Evolutionary conservation across 352 stramenopile species (phyloP).

Genomic region (Phytopythium boreale): DNA sequence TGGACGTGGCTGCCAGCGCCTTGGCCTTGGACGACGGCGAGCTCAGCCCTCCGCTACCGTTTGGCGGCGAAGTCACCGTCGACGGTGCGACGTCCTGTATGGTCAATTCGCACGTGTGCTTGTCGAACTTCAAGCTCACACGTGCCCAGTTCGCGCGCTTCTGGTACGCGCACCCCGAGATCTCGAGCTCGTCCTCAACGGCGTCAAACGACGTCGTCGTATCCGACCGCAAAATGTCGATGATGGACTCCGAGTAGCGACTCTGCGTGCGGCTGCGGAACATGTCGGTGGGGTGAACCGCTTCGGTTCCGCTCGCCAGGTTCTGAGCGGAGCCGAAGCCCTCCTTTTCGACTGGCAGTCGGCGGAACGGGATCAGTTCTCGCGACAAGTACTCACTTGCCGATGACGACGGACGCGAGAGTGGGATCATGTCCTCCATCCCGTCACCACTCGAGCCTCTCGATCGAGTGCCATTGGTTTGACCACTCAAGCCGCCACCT

Average conservation of each 20-base stretch:
- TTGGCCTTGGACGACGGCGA: conserved; percentile 18
- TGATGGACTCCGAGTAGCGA: conserved; percentile 68
- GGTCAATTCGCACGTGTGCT: conserved; percentile 48
- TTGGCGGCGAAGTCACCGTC: conserved; percentile 16
- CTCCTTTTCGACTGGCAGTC: conserved; percentile 69
- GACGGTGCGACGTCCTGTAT: conserved; percentile 34
- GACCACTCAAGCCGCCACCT: conserved; percentile 6
- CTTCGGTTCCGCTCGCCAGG: conserved; percentile 46
- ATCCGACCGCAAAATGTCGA: conserved; percentile 62
- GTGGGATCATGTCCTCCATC: conserved; percentile 47
- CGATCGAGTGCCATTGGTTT: conserved; percentile 8
- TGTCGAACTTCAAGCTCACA: conserved; percentile 68
- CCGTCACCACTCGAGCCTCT: conserved; percentile 30
- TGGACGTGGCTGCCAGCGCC: conserved; percentile 9
- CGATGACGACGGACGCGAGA: conserved; percentile 54
- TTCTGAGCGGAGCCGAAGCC: conserved; percentile 65
- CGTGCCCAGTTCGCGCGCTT: conserved; percentile 76
- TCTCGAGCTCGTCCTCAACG: conserved; percentile 46
- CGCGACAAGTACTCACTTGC: conserved; percentile 62
- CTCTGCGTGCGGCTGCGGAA: conserved; percentile 68
- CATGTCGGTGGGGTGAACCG: conserved; percentile 66
- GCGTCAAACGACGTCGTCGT: conserved; percentile 53
- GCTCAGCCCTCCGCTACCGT: conserved; percentile 8
- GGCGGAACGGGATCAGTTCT: conserved; percentile 63
- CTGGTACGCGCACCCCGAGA: conserved; percentile 69